Conservation (phyloP, 306 rosid species). For the Hylodesmum podocarpum region DNA sequence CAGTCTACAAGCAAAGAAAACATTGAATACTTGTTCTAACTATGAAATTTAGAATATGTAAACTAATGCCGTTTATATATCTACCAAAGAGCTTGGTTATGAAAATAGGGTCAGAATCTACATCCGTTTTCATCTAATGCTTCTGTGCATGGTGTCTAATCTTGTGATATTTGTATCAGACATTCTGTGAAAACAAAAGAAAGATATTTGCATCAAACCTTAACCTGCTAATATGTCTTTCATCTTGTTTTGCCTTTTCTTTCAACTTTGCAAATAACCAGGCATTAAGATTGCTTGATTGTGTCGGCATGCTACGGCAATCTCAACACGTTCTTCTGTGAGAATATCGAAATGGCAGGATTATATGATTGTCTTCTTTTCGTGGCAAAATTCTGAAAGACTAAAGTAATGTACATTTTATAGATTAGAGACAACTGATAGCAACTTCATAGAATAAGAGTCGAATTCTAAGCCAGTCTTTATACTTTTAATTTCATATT, state of each 20-base stretch:
- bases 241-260: background rate
- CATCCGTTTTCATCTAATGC: background rate
- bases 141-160: background rate
- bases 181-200: too few species aligned
- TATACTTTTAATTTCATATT: background rate
- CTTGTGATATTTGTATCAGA: background rate
- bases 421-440: background rate
- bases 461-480: background rate
- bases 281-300: background rate
- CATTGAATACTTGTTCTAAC: background rate
- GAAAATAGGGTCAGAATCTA: background rate
- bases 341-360: background rate
- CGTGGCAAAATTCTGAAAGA: background rate
- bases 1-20: background rate
- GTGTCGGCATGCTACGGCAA: background rate
- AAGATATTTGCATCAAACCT: background rate
- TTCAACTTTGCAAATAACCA: background rate
- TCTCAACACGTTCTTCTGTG: background rate
- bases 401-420: background rate
- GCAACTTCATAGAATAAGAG: background rate
- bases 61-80: background rate
- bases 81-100: background rate
- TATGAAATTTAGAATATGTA: background rate
- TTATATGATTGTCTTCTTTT: background rate
- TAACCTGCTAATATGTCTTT: background rate